Evolutionary conservation across 345 rosid species (phyloP), one percentile per base, ranked within the genome.

Genomic region (Noccaea bulbosa): DNA sequence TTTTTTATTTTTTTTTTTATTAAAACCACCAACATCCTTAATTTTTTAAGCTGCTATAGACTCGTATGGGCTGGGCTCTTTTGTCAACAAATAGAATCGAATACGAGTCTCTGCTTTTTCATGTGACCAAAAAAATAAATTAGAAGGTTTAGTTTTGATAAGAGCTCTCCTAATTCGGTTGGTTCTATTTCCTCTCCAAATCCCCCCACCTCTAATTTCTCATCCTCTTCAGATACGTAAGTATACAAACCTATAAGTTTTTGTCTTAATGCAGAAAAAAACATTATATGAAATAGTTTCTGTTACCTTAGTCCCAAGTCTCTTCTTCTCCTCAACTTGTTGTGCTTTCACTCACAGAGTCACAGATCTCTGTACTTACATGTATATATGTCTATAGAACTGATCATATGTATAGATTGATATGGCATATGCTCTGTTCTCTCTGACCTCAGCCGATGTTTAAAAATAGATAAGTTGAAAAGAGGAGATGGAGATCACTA

Each of bases 401-500:
- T 52, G 7, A 43, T 55, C 64, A 57, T 27, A 40, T 41, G 27
- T 46, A n/a, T 34, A 8, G 44, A 34, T 10, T 58, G 57, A 24
- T 38, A 1, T 7, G 47, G 6, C 22, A 7, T 24, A 22, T 35
- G 14, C 27, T 68, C 64, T 53, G 9, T 67, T 53, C 34, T 41
- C 51, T 51, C 40, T 57, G 27, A 35, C 46, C 52, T 46, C 11
- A 2, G 57, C 49, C 37, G 47, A 22, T 5, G 12, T 6, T 2
- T n/a, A n/a, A 4, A 55, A 17, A 14, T 17, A 32, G 46, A 55
- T 5, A 10, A 17, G 32, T 16, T 10, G 20, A 32, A 11, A 55
- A 55, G 44, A 34, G 32, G 22, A 78, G 86, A 84, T 82, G 90
- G 93, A 85, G 83, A 71, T 85, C 33, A 85, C 90, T n/a, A 87